A percentile compares a stretch with the other conserved stretches of the same genome.
These are phyloP conservation scores for Paramecium octaurelia DNA, from an alignment of 73 alveolate species.

Conservation along the genomic window DNA sequence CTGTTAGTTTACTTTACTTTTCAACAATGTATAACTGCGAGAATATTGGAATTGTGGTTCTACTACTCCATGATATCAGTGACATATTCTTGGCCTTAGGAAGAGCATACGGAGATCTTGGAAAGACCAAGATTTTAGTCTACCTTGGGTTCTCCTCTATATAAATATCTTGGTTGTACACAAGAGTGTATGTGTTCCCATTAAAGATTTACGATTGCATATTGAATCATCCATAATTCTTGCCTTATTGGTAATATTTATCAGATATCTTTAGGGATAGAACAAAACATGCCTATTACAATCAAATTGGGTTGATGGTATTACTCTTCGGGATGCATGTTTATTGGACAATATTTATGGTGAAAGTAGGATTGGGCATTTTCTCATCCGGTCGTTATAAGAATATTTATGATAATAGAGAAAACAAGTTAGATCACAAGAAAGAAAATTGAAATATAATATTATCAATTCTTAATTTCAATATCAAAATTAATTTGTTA, in stretches of 20 bases:
- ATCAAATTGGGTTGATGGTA: background rate
- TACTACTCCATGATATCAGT: slow-evolving; percentile 41
- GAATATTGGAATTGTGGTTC: slow-evolving; percentile 42
- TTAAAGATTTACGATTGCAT: background rate
- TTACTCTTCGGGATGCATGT: slow-evolving; percentile 47
- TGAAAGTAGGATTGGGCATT: slow-evolving; percentile 52
- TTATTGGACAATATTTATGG: slow-evolving; percentile 58
- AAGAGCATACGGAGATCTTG: slow-evolving; percentile 50
- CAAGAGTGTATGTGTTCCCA: slow-evolving; percentile 55
- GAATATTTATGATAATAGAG: slow-evolving; percentile 59
- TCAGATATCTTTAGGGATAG: background rate
- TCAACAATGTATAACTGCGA: slow-evolving; percentile 45
- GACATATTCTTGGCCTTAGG: slow-evolving; percentile 49
- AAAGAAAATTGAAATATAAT: background rate
- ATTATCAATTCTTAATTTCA: no score
- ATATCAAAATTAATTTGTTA: no score
- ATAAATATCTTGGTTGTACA: slow-evolving; percentile 50
- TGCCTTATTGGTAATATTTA: background rate
- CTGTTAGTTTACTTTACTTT: slow-evolving; percentile 46
- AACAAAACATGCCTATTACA: background rate
- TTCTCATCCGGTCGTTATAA: slow-evolving; percentile 52
- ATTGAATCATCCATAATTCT: background rate
- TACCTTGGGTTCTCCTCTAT: background rate
- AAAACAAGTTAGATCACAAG: background rate
- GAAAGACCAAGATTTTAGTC: background rate